Evolutionary conservation across 164 flowering plant genomes (phyloP).

Genomic region (Vitis labrusca): DNA sequence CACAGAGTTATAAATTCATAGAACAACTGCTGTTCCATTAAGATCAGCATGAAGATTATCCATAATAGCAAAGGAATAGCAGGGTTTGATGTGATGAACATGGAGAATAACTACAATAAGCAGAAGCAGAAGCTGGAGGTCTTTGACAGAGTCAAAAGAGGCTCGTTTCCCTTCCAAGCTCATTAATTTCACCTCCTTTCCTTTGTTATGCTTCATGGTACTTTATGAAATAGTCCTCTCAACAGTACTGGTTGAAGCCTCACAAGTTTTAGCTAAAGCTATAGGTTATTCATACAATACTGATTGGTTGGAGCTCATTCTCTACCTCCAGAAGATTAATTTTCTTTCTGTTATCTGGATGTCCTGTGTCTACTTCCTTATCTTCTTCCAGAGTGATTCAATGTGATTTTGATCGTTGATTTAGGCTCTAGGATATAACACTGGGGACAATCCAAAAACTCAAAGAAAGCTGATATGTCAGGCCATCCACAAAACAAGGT

Average conservation of each 20-base stretch:
- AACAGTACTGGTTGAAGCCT: neutral
- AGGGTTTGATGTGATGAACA: neutral
- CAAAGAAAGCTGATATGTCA: constrained; percentile 7
- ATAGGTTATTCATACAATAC: neutral
- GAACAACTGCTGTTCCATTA: too few relatives aligned
- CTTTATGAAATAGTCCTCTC: constrained; percentile 9
- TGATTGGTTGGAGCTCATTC: neutral
- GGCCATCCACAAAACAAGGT: neutral
- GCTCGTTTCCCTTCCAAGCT: too few relatives aligned
- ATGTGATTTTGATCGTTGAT: neutral
- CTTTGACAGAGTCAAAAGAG: constrained; percentile 5
- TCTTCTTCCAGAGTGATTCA: constrained; percentile 14
- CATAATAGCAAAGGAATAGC: too few relatives aligned
- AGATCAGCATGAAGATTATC: too few relatives aligned
- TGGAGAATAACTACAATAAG: neutral
- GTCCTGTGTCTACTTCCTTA: constrained; percentile 9
- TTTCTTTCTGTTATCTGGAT: neutral
- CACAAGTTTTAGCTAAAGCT: neutral
- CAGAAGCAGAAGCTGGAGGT: constrained; percentile 9
- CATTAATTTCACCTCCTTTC: constrained; percentile 4
- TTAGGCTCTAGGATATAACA: constrained; percentile 11
- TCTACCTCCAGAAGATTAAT: too few relatives aligned
- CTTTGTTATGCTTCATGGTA: constrained; percentile 16
- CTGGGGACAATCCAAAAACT: constrained; percentile 2
- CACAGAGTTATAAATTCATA: too few relatives aligned